Evolutionary conservation across 352 stramenopile genomes (phyloP).

Genomic region (Phytophthora gonapodyides): DNA sequence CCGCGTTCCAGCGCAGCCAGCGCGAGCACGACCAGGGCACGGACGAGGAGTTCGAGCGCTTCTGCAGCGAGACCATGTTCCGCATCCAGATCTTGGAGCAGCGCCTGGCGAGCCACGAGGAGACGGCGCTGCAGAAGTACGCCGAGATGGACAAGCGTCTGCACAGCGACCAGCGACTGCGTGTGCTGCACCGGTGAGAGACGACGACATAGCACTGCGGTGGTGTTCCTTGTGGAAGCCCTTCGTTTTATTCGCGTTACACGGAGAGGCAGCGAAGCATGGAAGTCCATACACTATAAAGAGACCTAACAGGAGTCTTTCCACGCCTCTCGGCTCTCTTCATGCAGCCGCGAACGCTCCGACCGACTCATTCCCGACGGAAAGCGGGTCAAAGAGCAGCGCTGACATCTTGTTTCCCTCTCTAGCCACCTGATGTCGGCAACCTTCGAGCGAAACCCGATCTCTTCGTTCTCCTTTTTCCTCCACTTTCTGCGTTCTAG

Average conservation of each 20-base stretch:
- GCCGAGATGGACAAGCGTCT: slow-evolving; percentile 93
- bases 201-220: slow-evolving; percentile 12
- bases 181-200: slow-evolving; percentile 64
- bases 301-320: slow-evolving; percentile 34
- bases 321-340: slow-evolving; percentile 10
- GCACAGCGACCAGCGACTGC: slow-evolving; percentile 83
- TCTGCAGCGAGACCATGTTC: slow-evolving; percentile 96
- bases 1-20: slow-evolving; percentile 92
- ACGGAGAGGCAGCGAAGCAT: slow-evolving; percentile 23
- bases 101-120: slow-evolving; percentile 90
- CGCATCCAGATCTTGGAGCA: slow-evolving; percentile 96
- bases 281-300: slow-evolving; percentile 47
- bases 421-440: too few relatives aligned
- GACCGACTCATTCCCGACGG: slow-evolving; percentile 11
- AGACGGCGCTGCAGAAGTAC: slow-evolving; percentile 94
- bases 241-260: slow-evolving; percentile 81
- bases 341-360: slow-evolving; percentile 9
- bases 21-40: slow-evolving; percentile 91
- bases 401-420: background rate
- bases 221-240: slow-evolving; percentile 55
- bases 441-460: background rate
- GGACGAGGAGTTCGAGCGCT: slow-evolving; percentile 94
- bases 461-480: too few relatives aligned
- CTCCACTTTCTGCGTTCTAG: too few relatives aligned
- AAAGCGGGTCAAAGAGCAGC: background rate